Base-by-base conservation (phyloP, 495 filamentous ascomycete genomes). In the Aspergillus affinis region DNA sequence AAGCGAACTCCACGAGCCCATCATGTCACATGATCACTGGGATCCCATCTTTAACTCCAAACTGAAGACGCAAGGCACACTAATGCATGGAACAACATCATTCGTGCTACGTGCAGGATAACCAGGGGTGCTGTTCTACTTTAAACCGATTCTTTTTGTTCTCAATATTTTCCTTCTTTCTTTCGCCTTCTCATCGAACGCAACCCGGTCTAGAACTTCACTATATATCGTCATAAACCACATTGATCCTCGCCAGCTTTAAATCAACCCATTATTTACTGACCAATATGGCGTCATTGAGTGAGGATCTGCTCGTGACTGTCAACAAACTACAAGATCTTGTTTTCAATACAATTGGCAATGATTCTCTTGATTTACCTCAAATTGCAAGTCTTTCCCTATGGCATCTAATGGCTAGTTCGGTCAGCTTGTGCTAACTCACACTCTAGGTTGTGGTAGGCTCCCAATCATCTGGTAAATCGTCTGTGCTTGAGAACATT, bases 301-400 rank as follows among this genome's bases (percentile, higher is more conserved):
- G 94, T 67, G 94, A 98, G 68, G 92, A 97, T 72, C 79, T 98
- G 71, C 83, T 98, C 69, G 84, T 84, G 57, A 93, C 89, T 52
- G 94, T 98, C 72, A 98, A 98, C 78, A 93, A 93, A 78, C 83
- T 98, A 61, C 95, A 98, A 70, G 94, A 99, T 76, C 76, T 99
- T 69, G 94, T 98, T 59, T 98, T 98, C 79, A 98, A 98, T 79
- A 98, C 95, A 54, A 98, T 98, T 71, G 95, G 94, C 71, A 97
- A 94, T 78, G 94, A 99, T 72, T 97, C 93, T 41, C 85, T 99
- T 56, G 94, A 99, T 76, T 76, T 99, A 46, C 94, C 94, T 55
- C 94, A 99, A 75, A 99, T 99, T 79, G 94, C 98, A 87, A 73
- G 88, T 78, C 45, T 44, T 32, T 10, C 36, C 48, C n/a, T 15